Conservation (phyloP, 2,329 filamentous ascomycete species). For the Hypoxylon sp. region DNA sequence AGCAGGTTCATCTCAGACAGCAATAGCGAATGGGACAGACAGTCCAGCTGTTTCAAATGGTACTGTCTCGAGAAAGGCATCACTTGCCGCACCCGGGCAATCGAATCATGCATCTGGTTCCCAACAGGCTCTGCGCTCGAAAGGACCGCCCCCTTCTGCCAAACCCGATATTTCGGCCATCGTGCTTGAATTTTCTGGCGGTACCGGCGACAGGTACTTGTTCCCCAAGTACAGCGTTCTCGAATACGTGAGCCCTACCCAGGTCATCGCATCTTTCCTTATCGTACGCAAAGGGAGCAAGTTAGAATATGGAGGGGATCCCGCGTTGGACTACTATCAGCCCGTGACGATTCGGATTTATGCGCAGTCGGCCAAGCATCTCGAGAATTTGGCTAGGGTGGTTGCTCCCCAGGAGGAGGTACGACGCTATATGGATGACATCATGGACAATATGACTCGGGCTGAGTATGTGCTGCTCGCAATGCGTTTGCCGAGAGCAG, state of each 20-base stretch:
- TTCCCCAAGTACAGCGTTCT: conserved; percentile 85
- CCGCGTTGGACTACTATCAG: conserved; percentile 80
- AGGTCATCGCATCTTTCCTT: conserved; percentile 81
- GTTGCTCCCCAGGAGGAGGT: conserved; percentile 76
- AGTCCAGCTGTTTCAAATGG: conserved; percentile 52
- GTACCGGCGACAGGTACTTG: conserved; percentile 80
- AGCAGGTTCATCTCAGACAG: conserved; percentile 44
- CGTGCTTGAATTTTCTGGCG: conserved; percentile 77
- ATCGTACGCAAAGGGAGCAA: conserved; percentile 80
- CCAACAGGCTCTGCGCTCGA: conserved; percentile 72
- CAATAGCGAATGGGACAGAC: conserved; percentile 54
- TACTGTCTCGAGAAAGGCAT: conserved; percentile 51
- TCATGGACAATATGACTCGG: conserved; percentile 78
- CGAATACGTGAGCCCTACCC: conserved; percentile 73
- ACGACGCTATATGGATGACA: conserved; percentile 76
- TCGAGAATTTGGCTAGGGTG: conserved; percentile 73
- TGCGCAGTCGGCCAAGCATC: conserved; percentile 67
- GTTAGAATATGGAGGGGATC: conserved; percentile 76
- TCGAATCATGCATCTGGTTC: conserved; percentile 49
- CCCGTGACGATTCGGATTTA: conserved; percentile 77
- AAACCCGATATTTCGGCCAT: conserved; percentile 76
- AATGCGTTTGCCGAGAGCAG: conserved; percentile 72
- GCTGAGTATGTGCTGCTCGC: conserved; percentile 77
- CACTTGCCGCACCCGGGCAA: conserved; percentile 42
- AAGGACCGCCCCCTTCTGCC: conserved; percentile 67